Evolutionary conservation across 2,329 filamentous ascomycete species (phyloP), one percentile per base, ranked within the genome.

Genomic region (Talaromyces marneffei): DNA sequence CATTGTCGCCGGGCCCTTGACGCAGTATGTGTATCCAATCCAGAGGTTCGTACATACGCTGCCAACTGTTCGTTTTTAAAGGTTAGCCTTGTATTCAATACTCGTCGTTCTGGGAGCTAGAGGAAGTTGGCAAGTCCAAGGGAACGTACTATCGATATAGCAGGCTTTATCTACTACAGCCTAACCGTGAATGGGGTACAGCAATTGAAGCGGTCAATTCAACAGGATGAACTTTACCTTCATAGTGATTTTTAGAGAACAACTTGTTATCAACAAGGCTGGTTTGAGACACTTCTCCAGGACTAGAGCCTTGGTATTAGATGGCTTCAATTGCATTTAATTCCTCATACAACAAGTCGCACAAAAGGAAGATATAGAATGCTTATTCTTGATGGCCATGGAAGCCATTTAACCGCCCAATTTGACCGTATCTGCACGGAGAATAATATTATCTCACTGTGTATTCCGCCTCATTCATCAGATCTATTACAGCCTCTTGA

Each of bases 401-500:
- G n/a, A n/a, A n/a, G n/a, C n/a, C n/a, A n/a, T n/a, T n/a, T n/a
- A n/a, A n/a, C n/a, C n/a, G n/a, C n/a, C n/a, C n/a, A n/a, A 55
- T 65, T 66, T 48, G 35, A 65, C n/a, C 18, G 57, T 31, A 62
- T 52, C 35, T 64, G 46, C 23, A 48, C 29, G 2, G 54, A 65
- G 12, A 57, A 61, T 25, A 53, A 39, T 14, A 65, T 66, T 52
- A 37, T 64, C 25, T 33, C 56, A 27, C 12, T 62, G 29, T 62
- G 37, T 31, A 56, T 66, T 23, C 59, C 62, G 60, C 16, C 37
- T 27, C 31, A 66, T 54, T 59, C 50, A 33, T 64, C 42, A 18
- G 33, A 62, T 46, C 54, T 64, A 3, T 44, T 64, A 6, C 60
- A 67, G 23, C 57, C 57, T 29, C 42, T 66, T 27, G 61, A 66